Evolutionary conservation across 495 filamentous ascomycete genomes (phyloP), one percentile per base, ranked within the genome.

Genomic region (Bombardia bombarda): DNA sequence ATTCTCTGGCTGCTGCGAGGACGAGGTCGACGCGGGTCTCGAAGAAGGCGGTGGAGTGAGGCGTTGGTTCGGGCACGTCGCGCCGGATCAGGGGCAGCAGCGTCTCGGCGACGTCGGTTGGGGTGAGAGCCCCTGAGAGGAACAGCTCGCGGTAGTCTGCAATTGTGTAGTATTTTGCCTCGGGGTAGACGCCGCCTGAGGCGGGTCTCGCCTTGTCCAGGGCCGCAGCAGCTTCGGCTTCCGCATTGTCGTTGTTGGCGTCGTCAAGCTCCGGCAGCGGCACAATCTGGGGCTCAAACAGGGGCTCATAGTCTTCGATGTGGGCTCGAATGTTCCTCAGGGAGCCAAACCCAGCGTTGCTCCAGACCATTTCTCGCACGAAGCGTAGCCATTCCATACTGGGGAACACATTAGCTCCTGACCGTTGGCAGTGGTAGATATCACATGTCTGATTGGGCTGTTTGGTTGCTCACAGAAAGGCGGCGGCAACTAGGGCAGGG

Each of bases 231-330:
- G 32, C 34, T 1, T 21, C 19, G 12, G 41, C 30, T 18, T 50
- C 36, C n/a, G n/a, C n/a, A n/a, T n/a, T n/a, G 12, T 13, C 21
- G 16, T 8, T 8, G 6, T 32, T 16, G 10, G 30, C 13, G 10
- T 14, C 19, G 36, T 55, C 40, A 8, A 55, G 38, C 17, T 61
- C 30, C 17, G 50, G 46, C 34, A 77, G 51, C 1, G 82, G 84
- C 19, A 86, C 77, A 30, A 93, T 82, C 25, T 83, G 82, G 3
- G 88, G 87, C 52, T 92, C 87, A 55, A 77, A 89, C 46, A 83
- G 75, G 13, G 81, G 73, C 34, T 77, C 62, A 48, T 83, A 80
- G 12, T 70, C 57, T 28, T 79, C 67, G 12, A 93, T 72, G 30
- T 79, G 61, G 8, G 59, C 52, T 14, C 53, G 49, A 17, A 86